phyloP scores from a whole-genome alignment of 768 basidiomycete species.

The Lactarius tabidus region DNA sequence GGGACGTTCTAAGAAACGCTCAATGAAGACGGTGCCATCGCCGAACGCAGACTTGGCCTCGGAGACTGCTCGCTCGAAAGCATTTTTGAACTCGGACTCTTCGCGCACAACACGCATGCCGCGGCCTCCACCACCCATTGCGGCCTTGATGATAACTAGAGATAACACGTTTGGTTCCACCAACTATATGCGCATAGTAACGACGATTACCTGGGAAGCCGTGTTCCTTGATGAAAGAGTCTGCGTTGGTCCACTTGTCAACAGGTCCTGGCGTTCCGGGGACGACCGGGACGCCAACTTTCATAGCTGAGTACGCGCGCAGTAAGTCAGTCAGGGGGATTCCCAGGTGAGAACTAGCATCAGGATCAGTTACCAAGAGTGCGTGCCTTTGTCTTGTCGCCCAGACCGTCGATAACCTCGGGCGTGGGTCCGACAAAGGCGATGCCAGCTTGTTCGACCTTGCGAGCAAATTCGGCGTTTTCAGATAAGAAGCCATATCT shows the following conservation, averaged over 20 bases:
- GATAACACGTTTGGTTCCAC: neutral
- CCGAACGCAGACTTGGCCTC: conserved; percentile 98
- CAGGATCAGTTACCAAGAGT: conserved; percentile 55
- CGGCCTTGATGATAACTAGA: conserved; percentile 97
- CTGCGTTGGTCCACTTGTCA: conserved; percentile 69
- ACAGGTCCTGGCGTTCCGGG: conserved; percentile 98
- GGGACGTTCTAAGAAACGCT: conserved; percentile 94
- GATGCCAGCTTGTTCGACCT: conserved; percentile 96
- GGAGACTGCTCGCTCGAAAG: conserved; percentile 88
- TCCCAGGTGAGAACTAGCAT: conserved; percentile 15
- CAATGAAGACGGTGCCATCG: conserved; percentile 98
- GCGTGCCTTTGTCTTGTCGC: conserved; percentile 98
- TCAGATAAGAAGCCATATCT: conserved; percentile 98
- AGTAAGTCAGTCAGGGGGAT: conserved; percentile 6
- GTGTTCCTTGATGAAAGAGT: conserved; percentile 88
- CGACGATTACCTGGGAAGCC: conserved; percentile 74
- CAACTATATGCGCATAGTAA: conserved; percentile 12
- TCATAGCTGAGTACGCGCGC: conserved; percentile 56
- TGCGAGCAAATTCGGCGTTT: conserved; percentile 94
- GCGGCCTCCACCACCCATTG: conserved; percentile 97
- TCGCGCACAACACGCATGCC: conserved; percentile 99
- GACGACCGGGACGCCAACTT: conserved; percentile 90
- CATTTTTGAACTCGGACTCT: conserved; percentile 82
- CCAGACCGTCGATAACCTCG: conserved; percentile 94
- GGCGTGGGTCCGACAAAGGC: conserved; percentile 96